These are phyloP conservation scores for Paracamarosporium sp. DNA, from an alignment of 2,329 filamentous ascomycete genomes.

Conservation along the genomic window DNA sequence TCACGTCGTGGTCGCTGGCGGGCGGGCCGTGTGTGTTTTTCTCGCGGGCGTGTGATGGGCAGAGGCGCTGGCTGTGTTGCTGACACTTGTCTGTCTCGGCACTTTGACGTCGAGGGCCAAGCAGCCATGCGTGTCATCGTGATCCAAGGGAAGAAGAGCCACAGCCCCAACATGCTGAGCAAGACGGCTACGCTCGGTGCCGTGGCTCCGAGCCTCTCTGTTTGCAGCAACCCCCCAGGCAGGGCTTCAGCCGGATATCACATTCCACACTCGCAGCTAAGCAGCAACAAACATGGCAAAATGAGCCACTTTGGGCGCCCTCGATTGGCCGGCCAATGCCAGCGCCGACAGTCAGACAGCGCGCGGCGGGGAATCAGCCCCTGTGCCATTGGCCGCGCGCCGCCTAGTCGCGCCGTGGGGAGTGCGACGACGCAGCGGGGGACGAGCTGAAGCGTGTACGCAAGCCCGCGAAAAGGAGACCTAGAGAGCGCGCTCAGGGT, in stretches of 20 bases:
- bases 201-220: background rate
- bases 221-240: conserved; percentile 10
- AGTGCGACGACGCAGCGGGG: background rate
- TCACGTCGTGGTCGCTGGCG: background rate
- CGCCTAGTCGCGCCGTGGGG: background rate
- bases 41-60: background rate
- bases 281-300: conserved; percentile 10
- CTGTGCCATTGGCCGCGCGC: conserved; percentile 15
- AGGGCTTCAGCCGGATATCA: conserved; percentile 22
- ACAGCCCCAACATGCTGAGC: conserved; percentile 1
- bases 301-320: conserved; percentile 8
- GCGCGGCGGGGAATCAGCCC: background rate
- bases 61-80: background rate
- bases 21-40: background rate
- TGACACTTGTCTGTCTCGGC: background rate
- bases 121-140: background rate
- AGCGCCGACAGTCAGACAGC: conserved; percentile 4
- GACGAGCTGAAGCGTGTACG: background rate
- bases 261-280: background rate
- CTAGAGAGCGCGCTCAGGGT: background rate
- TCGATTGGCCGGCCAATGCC: conserved; percentile 1
- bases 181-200: conserved; percentile 8
- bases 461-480: conserved; percentile 2
- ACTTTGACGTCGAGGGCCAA: background rate
- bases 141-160: background rate